A percentile compares a stretch with the other conserved stretches of the same genome.
Conservation (phyloP, 257 asterid species). For the Plantago major region DNA sequence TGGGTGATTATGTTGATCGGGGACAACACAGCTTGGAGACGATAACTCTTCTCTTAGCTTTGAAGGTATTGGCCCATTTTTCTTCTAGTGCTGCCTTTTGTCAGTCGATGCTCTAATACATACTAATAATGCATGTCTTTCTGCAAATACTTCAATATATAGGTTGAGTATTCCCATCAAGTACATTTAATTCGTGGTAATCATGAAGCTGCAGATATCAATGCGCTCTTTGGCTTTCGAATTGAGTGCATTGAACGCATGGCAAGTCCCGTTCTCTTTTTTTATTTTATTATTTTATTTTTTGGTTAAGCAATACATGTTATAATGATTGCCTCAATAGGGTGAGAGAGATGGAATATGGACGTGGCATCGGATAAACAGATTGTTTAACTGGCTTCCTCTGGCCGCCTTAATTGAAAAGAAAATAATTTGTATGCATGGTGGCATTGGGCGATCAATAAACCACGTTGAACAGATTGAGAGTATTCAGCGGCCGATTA, state of each 20-base stretch:
- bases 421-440: conserved; percentile 97
- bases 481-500: conserved; percentile 91
- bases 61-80: conserved; percentile 54
- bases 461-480: conserved; percentile 96
- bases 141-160: conserved; percentile 24
- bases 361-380: conserved; percentile 95
- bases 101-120: conserved; percentile 7
- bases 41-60: conserved; percentile 88
- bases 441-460: conserved; percentile 98
- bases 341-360: conserved; percentile 99
- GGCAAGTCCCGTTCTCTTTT: conserved; percentile 37
- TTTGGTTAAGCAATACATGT: conserved; percentile 6
- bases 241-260: conserved; percentile 99
- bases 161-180: conserved; percentile 90
- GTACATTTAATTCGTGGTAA: conserved; percentile 95
- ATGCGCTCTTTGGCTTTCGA: conserved; percentile 97
- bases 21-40: conserved; percentile 99
- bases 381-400: conserved; percentile 99
- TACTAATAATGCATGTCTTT: conserved; percentile 19
- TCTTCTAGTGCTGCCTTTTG: conserved; percentile 10
- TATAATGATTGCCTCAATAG: conserved; percentile 41
- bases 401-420: conserved; percentile 95
- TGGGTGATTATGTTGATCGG: conserved; percentile 99
- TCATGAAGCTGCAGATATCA: conserved; percentile 99
- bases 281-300: conserved; percentile 3